Evolutionary conservation across 441 rosid species (phyloP), one percentile per base, ranked within the genome.

Genomic region (Brassica hybrid): DNA sequence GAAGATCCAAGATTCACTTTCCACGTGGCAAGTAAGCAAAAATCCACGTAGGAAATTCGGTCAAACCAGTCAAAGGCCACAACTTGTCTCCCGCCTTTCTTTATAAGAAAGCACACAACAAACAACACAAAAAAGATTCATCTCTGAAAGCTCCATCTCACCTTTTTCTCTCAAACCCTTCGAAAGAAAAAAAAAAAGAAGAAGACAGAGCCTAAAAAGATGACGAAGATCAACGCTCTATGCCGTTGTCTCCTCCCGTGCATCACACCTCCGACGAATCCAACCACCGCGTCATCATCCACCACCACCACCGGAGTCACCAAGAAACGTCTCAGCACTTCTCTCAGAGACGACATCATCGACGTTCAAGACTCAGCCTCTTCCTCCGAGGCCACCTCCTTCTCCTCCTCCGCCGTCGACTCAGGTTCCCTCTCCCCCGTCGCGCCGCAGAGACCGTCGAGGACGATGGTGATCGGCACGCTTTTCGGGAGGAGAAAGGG

Each of bases 391-490:
- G 70, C 62, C 6, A n/a, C 60, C 13, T 41, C 67, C 17, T 30
- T 36, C 68, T 7, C 52, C 62, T 34, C 76, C 32, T 65, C 62
- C 5, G 8, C 57, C 2, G 84, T 70, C 16, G 25, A 18, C 18
- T 36, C 61, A 12, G 68, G 50, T 7, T 34, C 66, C 50, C 11
- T 65, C 1, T 19, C 65, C 43, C 13, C 69, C 66, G 67, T 67
- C 57, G 50, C 77, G 2, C 88, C 89, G 2, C 83, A 89, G 2
- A 90, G 97, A 59, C 93, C 87, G 7, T 91, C 95, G 45, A 90
- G 84, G 84, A 84, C 97, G 27, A 90, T 92, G 94, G 97, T 86
- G 41, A 88, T 90, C 62, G 97, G 97, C 2, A 94, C 97, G 25
- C 83, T 94, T 16, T 94, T 89, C 81, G 97, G 97, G 13, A 82